phyloP scores from a whole-genome alignment of 345 rosid species.

The Firmiana major region DNA sequence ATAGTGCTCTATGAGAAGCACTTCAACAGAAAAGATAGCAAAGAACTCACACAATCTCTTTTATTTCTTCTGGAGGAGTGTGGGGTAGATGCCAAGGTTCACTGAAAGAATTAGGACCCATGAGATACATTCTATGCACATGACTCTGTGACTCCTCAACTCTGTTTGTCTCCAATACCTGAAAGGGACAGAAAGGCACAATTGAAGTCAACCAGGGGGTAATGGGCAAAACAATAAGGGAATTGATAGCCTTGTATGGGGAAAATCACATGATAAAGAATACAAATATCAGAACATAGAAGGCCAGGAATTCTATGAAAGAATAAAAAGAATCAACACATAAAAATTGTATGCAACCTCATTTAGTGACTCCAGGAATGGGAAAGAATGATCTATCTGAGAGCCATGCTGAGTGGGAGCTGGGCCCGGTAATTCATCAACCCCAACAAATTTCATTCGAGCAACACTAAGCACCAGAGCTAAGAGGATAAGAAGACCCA shows the following conservation, averaged over 20 bases:
- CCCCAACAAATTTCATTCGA: slow-evolving; percentile 93
- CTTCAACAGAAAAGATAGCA: slow-evolving; percentile 11
- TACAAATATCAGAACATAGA: not conserved
- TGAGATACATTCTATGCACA: slow-evolving; percentile 95
- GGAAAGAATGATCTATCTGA: slow-evolving; percentile 93
- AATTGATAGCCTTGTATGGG: not conserved
- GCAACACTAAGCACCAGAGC: slow-evolving; percentile 98
- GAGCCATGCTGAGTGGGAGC: slow-evolving; percentile 91
- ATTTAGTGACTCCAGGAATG: slow-evolving; percentile 93
- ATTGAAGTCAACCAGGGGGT: not conserved
- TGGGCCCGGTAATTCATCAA: slow-evolving; percentile 88
- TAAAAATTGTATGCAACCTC: slow-evolving; percentile 56
- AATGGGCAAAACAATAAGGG: not conserved
- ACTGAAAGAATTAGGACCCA: slow-evolving; percentile 93
- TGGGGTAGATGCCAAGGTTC: slow-evolving; percentile 98
- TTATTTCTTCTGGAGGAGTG: slow-evolving; percentile 90
- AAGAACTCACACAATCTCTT: slow-evolving; percentile 85
- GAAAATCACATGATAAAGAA: not conserved
- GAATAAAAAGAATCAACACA: not conserved
- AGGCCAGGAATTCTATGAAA: not conserved
- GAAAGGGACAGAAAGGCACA: slow-evolving; percentile 8
- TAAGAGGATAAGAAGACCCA: slow-evolving; percentile 85
- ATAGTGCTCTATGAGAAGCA: slow-evolving; percentile 9
- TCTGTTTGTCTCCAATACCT: slow-evolving; percentile 98
- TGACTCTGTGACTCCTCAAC: slow-evolving; percentile 96